Evolutionary conservation across 2,329 filamentous ascomycete species (phyloP), one percentile per base, ranked within the genome.

Genomic region (Dendryphion nanum): DNA sequence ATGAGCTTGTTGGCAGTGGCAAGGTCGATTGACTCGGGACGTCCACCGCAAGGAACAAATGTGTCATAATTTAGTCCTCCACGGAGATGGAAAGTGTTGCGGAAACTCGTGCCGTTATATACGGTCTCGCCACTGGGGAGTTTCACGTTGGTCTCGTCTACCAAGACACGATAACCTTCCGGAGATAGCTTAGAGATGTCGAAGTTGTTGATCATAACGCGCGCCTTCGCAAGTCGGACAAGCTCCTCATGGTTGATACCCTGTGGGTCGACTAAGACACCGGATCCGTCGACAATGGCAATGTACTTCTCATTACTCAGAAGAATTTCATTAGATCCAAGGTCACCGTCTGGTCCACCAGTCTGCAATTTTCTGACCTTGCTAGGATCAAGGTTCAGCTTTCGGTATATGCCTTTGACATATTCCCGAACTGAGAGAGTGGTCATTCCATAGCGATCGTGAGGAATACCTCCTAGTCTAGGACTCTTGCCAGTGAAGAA

Each of bases 401-500:
- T 97, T 64, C 93, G 85, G 75, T 98, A 97, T 68, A 98, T 95
- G 32, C 93, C 93, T 59, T 89, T 82, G 50, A 98, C 87, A 56
- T 94, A 98, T 69, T 98, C 89, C 31, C 93, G 89, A 34, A 98
- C 91, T 5, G 90, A 96, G 40, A 97, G 72, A 0, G 93, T 97
- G 1, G 93, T 98, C 93, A 98, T 98, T 57, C 93, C 93, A 61
- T 98, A 98, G 28, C 76, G 72, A 65, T 98, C 93, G 68, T 98
- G 93, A 24, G 93, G 93, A 53, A 98, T 98, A 62, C 93, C 93
- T 47, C 93, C 93, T 12, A 98, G 79, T 69, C 86, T 93, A 37
- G 89, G 93, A 53, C 89, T 95, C 78, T 98, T 98, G 60, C 93
- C 93, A 2, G 93, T 98, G 77, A 98, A 98, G 80, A 98, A 98